Evolutionary conservation across 208 protist species (phyloP).

Genomic region (Borovskyia barvae): DNA sequence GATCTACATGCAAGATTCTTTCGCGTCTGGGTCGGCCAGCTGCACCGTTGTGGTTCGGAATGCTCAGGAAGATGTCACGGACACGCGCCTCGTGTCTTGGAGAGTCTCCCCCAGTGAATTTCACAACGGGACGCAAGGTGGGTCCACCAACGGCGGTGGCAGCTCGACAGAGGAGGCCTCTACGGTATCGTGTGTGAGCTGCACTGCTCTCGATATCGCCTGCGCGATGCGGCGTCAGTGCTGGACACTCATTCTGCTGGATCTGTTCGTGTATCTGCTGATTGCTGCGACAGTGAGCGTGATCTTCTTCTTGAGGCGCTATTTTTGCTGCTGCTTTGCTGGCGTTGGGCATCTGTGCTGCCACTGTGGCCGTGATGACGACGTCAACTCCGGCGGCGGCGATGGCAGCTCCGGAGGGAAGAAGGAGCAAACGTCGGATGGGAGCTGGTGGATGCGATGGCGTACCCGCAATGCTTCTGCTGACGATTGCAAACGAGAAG

Average conservation of each 20-base stretch:
- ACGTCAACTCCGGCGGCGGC: constrained; percentile 3
- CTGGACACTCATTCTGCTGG: constrained; percentile 15
- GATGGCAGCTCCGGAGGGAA: not conserved
- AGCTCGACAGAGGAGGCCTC: constrained; percentile 6
- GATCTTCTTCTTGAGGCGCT: constrained; percentile 23
- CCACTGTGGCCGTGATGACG: not conserved
- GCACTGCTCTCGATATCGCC: constrained; percentile 27
- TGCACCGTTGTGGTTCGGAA: constrained; percentile 59
- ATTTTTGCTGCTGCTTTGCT: constrained; percentile 27
- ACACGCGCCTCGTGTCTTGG: constrained; percentile 34
- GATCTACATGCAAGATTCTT: constrained; percentile 39
- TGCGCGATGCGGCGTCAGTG: constrained; percentile 21
- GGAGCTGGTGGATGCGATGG: too few relatives aligned
- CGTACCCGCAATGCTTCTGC: too few relatives aligned
- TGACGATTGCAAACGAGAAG: too few relatives aligned
- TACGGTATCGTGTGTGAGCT: constrained; percentile 16
- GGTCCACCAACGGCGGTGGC: constrained; percentile 1
- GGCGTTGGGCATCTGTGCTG: not conserved
- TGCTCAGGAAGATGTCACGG: constrained; percentile 39
- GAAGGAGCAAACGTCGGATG: not conserved
- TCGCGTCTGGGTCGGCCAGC: constrained; percentile 8
- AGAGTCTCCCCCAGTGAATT: constrained; percentile 18
- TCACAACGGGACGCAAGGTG: constrained; percentile 66
- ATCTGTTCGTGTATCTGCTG: constrained; percentile 18
- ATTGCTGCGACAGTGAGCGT: constrained; percentile 15